A percentile compares a stretch with the other conserved stretches of the same genome.
phyloP scores from a whole-genome alignment of 169 alveolate genomes.

The Plasmodium vivax region DNA sequence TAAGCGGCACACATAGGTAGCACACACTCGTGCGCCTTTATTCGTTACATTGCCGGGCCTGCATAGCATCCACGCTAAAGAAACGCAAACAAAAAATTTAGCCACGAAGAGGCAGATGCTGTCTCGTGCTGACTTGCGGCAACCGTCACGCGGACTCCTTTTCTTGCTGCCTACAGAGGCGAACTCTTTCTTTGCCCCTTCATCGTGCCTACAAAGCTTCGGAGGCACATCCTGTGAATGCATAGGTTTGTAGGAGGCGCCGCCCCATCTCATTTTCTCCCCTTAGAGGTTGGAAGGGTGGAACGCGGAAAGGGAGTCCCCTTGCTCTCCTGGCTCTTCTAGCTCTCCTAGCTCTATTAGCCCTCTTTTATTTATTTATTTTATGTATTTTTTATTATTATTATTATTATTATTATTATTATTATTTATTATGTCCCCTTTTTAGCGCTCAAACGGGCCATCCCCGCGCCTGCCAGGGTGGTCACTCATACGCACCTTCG shows the following conservation, averaged over 20 bases:
- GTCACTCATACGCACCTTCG: background rate
- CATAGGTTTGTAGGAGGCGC: background rate
- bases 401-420: no score
- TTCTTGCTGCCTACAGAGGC: background rate
- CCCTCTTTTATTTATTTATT: background rate
- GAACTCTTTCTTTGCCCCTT: background rate
- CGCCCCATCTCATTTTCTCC: background rate
- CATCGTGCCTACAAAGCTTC: background rate
- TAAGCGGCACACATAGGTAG: background rate
- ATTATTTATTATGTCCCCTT: background rate
- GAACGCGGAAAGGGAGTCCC: background rate
- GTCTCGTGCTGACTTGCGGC: background rate
- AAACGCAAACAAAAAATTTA: background rate
- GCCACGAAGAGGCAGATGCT: background rate
- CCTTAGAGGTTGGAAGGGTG: background rate
- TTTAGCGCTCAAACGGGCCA: background rate
- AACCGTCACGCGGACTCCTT: background rate
- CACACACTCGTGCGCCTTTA: background rate
- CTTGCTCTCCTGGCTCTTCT: background rate
- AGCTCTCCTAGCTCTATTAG: background rate
- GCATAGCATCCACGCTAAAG: background rate
- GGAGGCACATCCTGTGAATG: background rate
- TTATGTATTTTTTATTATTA: no score
- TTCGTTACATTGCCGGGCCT: background rate
- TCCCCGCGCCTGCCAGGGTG: background rate